Evolutionary conservation across 2,329 filamentous ascomycete species (phyloP).

Genomic region (Periconia digitata): DNA sequence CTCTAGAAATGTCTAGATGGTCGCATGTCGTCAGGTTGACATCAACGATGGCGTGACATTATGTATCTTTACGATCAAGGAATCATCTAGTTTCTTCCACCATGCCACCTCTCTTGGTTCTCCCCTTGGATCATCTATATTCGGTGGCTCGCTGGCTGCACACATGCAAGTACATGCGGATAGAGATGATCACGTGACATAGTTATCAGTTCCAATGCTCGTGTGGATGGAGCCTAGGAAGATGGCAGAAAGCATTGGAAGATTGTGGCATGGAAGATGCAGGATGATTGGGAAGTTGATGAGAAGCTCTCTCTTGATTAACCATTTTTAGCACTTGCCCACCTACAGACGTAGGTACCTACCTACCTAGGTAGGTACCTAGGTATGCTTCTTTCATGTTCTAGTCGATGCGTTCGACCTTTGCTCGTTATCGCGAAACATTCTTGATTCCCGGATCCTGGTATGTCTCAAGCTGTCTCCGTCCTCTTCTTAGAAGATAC

Average conservation of each 20-base stretch:
- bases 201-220: no score
- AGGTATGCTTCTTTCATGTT: not conserved
- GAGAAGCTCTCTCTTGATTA: no score
- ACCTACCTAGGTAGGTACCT: no score
- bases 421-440: constrained; percentile 46
- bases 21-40: not conserved
- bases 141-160: no score
- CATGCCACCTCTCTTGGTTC: not conserved
- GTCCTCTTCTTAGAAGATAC: constrained; percentile 79
- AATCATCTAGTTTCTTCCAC: not conserved
- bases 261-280: no score
- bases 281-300: no score
- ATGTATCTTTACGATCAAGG: not conserved
- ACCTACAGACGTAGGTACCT: no score
- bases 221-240: no score
- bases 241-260: no score
- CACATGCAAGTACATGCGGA: not conserved
- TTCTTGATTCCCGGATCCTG: constrained; percentile 79
- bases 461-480: constrained; percentile 79
- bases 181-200: not conserved
- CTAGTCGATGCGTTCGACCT: not conserved
- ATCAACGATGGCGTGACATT: not conserved
- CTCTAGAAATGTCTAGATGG: constrained; percentile 9
- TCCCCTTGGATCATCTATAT: no score
- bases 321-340: no score